These are phyloP conservation scores for Microstegium vimineum DNA, from an alignment of 176 grass and related monocot genomes.

Conservation along the genomic window DNA sequence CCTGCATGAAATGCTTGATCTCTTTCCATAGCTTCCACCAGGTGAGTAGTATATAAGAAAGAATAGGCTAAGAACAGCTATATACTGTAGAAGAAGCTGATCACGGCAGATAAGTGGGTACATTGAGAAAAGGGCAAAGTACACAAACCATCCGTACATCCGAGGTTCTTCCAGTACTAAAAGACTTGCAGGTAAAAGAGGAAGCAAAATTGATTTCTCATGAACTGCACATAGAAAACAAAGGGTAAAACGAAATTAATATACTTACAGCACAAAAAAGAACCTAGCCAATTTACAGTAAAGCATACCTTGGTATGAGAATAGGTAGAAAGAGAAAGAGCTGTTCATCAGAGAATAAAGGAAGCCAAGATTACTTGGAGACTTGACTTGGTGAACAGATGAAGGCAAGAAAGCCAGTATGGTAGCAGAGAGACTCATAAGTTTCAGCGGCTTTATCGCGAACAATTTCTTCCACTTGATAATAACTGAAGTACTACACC, in stretches of 20 bases:
- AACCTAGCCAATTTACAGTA: background rate
- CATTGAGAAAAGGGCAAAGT: constrained; percentile 88
- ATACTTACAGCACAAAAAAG: background rate
- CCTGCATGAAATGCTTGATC: constrained; percentile 18
- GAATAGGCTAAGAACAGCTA: constrained; percentile 64
- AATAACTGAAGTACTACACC: constrained; percentile 87
- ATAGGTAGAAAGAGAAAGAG: constrained; percentile 88
- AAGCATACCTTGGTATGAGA: constrained; percentile 87
- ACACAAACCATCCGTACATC: constrained; percentile 68
- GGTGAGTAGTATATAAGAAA: constrained; percentile 71
- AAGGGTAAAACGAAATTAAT: background rate
- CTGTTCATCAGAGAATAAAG: constrained; percentile 77
- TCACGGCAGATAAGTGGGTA: constrained; percentile 77
- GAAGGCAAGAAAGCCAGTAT: constrained; percentile 83
- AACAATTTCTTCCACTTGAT: constrained; percentile 93
- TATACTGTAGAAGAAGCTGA: constrained; percentile 74
- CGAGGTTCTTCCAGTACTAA: constrained; percentile 70
- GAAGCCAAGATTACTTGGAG: constrained; percentile 80
- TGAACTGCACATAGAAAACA: constrained; percentile 64
- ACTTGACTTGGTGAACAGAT: constrained; percentile 80
- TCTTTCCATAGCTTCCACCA: constrained; percentile 24
- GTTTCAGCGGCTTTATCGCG: constrained; percentile 55
- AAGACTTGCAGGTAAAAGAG: constrained; percentile 88
- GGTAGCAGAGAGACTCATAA: constrained; percentile 68
- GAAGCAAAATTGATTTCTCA: constrained; percentile 97